Evolutionary conservation across 2,329 filamentous ascomycete species (phyloP).

Genomic region (Didymella segeticola): DNA sequence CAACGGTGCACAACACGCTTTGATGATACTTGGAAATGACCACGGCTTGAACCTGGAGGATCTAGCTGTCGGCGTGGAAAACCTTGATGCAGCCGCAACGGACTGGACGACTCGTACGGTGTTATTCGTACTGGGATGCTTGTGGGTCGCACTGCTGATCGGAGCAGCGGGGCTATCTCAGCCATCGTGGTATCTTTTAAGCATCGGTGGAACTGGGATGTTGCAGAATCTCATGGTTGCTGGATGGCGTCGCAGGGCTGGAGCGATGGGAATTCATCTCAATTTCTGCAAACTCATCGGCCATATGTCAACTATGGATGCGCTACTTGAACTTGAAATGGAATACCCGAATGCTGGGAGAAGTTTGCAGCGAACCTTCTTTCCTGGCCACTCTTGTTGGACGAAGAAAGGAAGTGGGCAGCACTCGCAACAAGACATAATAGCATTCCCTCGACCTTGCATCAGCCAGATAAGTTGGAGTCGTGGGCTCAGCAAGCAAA

Average conservation of each 20-base stretch:
- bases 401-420: background rate
- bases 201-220: constrained; percentile 30
- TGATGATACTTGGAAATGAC: constrained; percentile 18
- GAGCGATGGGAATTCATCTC: constrained; percentile 16
- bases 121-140: background rate
- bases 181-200: constrained; percentile 27
- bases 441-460: no score
- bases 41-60: constrained; percentile 24
- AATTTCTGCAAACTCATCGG: background rate
- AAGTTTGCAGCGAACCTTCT: background rate
- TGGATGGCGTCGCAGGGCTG: constrained; percentile 18
- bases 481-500: no score
- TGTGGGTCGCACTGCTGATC: background rate
- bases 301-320: background rate
- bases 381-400: background rate
- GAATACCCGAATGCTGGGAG: background rate
- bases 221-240: constrained; percentile 31
- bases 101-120: background rate
- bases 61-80: constrained; percentile 19
- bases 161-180: background rate
- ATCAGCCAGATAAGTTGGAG: no score
- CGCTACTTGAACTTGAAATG: background rate
- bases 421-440: no score
- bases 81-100: constrained; percentile 14
- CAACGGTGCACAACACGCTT: constrained; percentile 25